Evolutionary conservation across 495 filamentous ascomycete genomes (phyloP), one percentile per base, ranked within the genome.

Genomic region (Daldinia childiae): DNA sequence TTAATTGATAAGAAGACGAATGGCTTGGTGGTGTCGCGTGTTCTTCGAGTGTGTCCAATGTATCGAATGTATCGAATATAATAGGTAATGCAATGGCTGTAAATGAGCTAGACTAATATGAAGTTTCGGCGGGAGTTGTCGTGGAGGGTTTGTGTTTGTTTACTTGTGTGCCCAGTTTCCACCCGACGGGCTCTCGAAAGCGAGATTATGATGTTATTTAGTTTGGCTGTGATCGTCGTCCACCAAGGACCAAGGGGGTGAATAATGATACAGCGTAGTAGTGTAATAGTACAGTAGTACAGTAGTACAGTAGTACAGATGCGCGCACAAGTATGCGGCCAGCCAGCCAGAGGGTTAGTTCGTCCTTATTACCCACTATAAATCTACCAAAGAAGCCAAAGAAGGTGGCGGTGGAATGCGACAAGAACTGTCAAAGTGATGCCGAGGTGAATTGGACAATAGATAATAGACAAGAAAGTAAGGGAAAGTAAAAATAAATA

Each of bases 201-300:
- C 66, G 71, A 73, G 58, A 73, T 73, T 73, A 62, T 55, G 32
- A 66, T 69, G 61, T 69, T 73, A 56, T 69, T 66, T 74, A 71
- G 68, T 71, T 69, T 24, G 68, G 56, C 68, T 71, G 64, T 58
- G 72, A 74, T 74, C 72, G 72, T 71, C 72, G 64, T 71, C 39
- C 62, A 66, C 51, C 66, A 48, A 48, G 41, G 41, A 66, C 52
- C 27, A 56, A 61, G 67, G 65, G 62, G 61, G 58, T 43, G 57
- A 56, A 52, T 41, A 58, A 50, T 45, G 62, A 62, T 73, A 72
- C 64, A 71, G 50, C 62, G 55, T 51, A 57, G 29, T 38, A 56
- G 29, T 38, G 50, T 55, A 59, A 19, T 21, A 48, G 43, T 48
- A 48, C 43, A 48, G 43, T n/a, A n/a, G n/a, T n/a, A n/a, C n/a